These are phyloP conservation scores for Alternaria arborescens DNA, from an alignment of 2,329 filamentous ascomycete genomes.

Conservation along the genomic window DNA sequence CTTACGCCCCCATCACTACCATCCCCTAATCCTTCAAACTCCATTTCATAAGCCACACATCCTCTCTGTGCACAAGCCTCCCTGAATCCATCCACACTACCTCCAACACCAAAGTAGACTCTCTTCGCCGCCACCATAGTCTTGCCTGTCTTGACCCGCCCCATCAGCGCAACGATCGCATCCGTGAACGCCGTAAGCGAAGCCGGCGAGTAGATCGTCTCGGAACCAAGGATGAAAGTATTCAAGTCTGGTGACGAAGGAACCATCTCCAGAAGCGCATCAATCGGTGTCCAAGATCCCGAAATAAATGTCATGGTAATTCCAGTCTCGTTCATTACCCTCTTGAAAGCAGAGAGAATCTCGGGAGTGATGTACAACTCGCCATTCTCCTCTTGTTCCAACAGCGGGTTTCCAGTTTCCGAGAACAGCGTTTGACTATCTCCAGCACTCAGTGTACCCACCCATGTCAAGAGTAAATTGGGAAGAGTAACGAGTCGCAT, in stretches of 20 bases:
- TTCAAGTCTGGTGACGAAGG: slow-evolving; percentile 50
- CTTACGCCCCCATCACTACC: slow-evolving; percentile 54
- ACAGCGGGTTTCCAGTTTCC: slow-evolving; percentile 30
- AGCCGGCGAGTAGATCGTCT: slow-evolving; percentile 84
- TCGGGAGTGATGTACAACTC: slow-evolving; percentile 71
- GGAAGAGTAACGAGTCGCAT: slow-evolving; percentile 80
- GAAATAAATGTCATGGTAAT: slow-evolving; percentile 74
- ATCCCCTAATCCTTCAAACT: slow-evolving; percentile 56
- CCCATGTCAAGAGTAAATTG: slow-evolving; percentile 77
- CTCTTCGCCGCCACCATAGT: slow-evolving; percentile 79
- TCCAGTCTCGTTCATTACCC: slow-evolving; percentile 58
- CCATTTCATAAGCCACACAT: slow-evolving; percentile 58
- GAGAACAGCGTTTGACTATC: slow-evolving; percentile 24
- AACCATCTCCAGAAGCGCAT: slow-evolving; percentile 67
- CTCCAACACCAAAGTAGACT: slow-evolving; percentile 85
- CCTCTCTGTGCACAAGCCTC: slow-evolving; percentile 53
- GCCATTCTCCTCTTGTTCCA: slow-evolving; percentile 39
- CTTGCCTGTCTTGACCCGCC: slow-evolving; percentile 61
- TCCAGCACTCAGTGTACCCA: slow-evolving; percentile 33
- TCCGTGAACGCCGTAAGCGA: slow-evolving; percentile 74
- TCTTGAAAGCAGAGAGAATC: slow-evolving; percentile 67
- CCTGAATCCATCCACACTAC: slow-evolving; percentile 78
- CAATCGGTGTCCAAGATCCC: slow-evolving; percentile 72
- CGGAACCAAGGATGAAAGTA: slow-evolving; percentile 70
- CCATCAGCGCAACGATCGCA: slow-evolving; percentile 68